These are phyloP conservation scores for Chaetomium tenue DNA, from an alignment of 495 filamentous ascomycete genomes.

Conservation along the genomic window DNA sequence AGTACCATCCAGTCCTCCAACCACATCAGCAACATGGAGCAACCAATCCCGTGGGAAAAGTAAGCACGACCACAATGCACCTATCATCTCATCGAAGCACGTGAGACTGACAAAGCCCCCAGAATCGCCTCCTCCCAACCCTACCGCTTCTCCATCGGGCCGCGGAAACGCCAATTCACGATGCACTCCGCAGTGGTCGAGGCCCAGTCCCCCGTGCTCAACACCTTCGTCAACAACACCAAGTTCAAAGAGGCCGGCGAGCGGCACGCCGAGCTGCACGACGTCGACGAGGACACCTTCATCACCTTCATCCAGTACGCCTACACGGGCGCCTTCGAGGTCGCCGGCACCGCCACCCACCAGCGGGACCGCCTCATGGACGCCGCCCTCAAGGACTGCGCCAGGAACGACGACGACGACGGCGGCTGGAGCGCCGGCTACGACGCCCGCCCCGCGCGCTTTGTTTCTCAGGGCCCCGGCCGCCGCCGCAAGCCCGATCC, in stretches of 20 bases:
- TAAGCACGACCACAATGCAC: no score
- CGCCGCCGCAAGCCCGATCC: no score
- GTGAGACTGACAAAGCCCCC: not conserved
- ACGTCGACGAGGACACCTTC: conserved; percentile 21
- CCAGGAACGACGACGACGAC: no score
- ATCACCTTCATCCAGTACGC: conserved; percentile 13
- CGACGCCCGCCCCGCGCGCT: no score
- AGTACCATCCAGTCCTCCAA: not conserved
- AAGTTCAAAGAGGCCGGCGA: conserved; percentile 23
- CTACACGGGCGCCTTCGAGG: conserved; percentile 16
- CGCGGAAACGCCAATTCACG: conserved; percentile 4
- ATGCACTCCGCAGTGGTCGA: conserved; percentile 16
- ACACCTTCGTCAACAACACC: conserved; percentile 16
- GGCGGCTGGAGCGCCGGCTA: no score
- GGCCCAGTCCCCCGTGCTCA: conserved; percentile 1
- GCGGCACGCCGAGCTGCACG: conserved; percentile 1
- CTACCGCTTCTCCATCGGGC: conserved; percentile 16
- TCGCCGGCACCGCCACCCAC: no score
- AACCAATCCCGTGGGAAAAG: not conserved
- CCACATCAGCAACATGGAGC: not conserved
- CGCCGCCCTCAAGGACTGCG: no score
- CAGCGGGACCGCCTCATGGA: no score
- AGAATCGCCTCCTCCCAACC: conserved; percentile 19
- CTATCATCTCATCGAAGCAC: not conserved
- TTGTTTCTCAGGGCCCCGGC: no score